These are phyloP conservation scores for Pythium rhizo-oryzae DNA, from an alignment of 352 stramenopile genomes.

Conservation along the genomic window DNA sequence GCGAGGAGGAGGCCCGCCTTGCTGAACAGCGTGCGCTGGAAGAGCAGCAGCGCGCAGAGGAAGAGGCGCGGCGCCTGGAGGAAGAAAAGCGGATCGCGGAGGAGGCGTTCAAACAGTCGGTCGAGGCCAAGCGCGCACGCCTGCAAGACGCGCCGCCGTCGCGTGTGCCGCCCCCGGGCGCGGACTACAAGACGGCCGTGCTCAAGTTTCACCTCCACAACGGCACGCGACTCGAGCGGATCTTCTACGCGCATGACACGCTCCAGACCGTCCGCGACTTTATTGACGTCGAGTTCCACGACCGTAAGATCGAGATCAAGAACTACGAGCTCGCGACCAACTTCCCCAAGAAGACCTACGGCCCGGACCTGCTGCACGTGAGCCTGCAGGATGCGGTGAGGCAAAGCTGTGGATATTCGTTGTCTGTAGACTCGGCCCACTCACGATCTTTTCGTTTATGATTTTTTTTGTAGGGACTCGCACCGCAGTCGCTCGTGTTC, in stretches of 20 bases:
- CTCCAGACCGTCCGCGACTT: conserved; percentile 78
- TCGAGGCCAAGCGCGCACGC: conserved; percentile 60
- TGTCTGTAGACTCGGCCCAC: no score
- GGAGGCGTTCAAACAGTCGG: conserved; percentile 38
- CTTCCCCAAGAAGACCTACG: conserved; percentile 78
- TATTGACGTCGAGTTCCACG: conserved; percentile 81
- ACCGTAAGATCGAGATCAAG: conserved; percentile 70
- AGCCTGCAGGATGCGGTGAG: conserved; percentile 73
- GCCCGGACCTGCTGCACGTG: conserved; percentile 57
- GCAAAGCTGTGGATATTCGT: conserved; percentile 18
- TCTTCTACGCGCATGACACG: conserved; percentile 84
- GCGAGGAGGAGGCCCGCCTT: conserved; percentile 54
- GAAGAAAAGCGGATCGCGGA: conserved; percentile 37
- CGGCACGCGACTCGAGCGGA: conserved; percentile 71
- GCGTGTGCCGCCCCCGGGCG: conserved; percentile 47
- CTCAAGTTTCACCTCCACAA: conserved; percentile 87
- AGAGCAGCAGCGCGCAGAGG: conserved; percentile 35
- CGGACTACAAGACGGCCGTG: conserved; percentile 69
- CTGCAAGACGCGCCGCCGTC: conserved; percentile 51
- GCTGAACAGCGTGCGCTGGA: conserved; percentile 47
- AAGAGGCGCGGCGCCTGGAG: conserved; percentile 33
- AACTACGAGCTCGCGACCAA: conserved; percentile 88
- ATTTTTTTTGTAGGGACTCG: conserved; percentile 50
- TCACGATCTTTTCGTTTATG: no score
- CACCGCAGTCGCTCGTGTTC: conserved; percentile 75